These are phyloP conservation scores for Backusella sp. DNA, from an alignment of 192 early-diverging fungal genomes.

Conservation along the genomic window DNA sequence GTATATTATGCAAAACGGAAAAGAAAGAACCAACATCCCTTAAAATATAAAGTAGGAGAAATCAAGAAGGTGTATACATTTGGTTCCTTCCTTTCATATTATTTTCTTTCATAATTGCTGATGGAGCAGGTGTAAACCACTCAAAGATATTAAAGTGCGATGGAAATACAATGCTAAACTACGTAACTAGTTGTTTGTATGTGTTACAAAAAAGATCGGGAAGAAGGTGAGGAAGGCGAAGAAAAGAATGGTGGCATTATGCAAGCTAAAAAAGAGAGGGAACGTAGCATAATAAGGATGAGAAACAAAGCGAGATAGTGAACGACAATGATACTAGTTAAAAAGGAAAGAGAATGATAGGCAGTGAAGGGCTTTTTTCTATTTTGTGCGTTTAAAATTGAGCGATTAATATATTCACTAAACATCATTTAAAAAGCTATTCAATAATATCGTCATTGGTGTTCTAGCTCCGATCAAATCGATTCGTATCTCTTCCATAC, in stretches of 20 bases:
- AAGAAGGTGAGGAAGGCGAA: background rate
- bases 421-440: background rate
- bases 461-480: background rate
- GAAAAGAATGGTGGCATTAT: background rate
- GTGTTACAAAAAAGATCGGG: background rate
- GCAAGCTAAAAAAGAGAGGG: background rate
- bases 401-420: background rate
- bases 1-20: background rate
- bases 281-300: background rate
- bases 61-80: too few relatives aligned
- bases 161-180: background rate
- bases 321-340: background rate
- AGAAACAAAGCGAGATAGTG: background rate
- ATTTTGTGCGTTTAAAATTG: constrained; percentile 6
- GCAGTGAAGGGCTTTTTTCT: background rate
- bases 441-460: background rate
- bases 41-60: background rate
- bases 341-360: background rate
- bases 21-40: background rate
- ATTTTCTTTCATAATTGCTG: too few relatives aligned
- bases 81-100: too few relatives aligned
- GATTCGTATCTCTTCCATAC: background rate
- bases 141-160: too few relatives aligned
- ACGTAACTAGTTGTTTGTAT: background rate
- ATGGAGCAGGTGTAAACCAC: too few relatives aligned